Conservation (phyloP, 257 asterid genomes). For the Solanum chiquidenum region DNA sequence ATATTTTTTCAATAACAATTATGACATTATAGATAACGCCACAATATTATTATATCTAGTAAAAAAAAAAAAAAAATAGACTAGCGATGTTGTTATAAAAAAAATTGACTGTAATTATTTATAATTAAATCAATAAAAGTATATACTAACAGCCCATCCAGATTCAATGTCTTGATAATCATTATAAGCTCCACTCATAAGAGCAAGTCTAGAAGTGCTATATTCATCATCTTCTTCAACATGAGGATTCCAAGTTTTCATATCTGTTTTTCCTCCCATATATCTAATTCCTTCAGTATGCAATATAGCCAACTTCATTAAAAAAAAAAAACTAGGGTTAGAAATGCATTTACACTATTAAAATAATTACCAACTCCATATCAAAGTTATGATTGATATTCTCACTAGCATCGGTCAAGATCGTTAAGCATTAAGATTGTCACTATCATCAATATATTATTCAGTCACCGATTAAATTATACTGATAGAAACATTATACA, state of each 20-base stretch:
- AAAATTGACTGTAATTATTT: too few relatives aligned
- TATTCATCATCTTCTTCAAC: conserved; percentile 66
- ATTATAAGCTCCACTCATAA: conserved; percentile 28
- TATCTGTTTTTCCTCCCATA: conserved; percentile 58
- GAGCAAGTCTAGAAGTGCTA: conserved; percentile 39
- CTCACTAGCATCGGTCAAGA: not conserved
- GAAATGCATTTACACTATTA: not conserved
- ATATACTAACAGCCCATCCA: conserved; percentile 62
- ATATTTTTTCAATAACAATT: too few relatives aligned
- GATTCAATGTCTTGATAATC: conserved; percentile 38
- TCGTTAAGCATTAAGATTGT: not conserved
- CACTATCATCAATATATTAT: not conserved
- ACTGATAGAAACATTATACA: not conserved
- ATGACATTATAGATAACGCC: not conserved
- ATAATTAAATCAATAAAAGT: not conserved
- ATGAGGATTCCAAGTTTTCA: conserved; percentile 37
- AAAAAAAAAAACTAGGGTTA: not conserved
- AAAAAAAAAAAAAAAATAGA: too few relatives aligned
- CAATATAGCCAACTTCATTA: conserved; percentile 33
- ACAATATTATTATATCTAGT: not conserved
- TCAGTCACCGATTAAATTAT: not conserved
- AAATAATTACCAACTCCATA: not conserved
- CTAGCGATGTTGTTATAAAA: not conserved
- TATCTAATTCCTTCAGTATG: conserved; percentile 46
- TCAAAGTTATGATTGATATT: not conserved